Percentiles rank a stretch among this genome's conserved stretches.
phyloP scores from a whole-genome alignment of 2,329 filamentous ascomycete genomes.

The Ascochyta viciae-villosae region DNA sequence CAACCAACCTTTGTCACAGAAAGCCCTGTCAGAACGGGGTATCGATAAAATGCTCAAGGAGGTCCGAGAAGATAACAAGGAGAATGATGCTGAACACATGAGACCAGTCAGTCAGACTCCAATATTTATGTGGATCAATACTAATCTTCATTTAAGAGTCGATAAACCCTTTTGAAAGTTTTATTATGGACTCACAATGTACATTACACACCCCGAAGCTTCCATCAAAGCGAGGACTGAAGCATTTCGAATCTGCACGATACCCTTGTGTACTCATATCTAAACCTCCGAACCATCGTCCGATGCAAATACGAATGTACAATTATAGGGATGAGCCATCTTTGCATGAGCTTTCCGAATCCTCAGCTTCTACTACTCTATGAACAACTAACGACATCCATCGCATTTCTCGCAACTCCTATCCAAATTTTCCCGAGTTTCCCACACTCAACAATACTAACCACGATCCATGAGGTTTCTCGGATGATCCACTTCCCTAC shows the following conservation, averaged over 20 bases:
- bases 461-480: background rate
- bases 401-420: too few relatives aligned
- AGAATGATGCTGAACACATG: constrained; percentile 79
- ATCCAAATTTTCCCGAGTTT: too few relatives aligned
- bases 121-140: too few relatives aligned
- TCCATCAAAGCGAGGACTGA: background rate
- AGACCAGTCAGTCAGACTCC: constrained; percentile 34
- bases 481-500: constrained; percentile 1
- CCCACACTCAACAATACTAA: too few relatives aligned
- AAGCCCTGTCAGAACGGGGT: constrained; percentile 83
- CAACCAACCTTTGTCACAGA: constrained; percentile 58
- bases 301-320: too few relatives aligned
- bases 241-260: background rate
- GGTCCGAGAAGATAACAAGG: constrained; percentile 85
- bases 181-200: background rate
- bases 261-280: constrained; percentile 2
- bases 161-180: background rate
- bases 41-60: constrained; percentile 94
- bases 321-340: too few relatives aligned
- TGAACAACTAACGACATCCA: too few relatives aligned
- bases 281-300: background rate
- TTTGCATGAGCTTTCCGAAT: too few relatives aligned
- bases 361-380: too few relatives aligned
- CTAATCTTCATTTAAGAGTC: background rate
- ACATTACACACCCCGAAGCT: background rate